Percentiles rank a stretch among this genome's conserved stretches.
phyloP scores from a whole-genome alignment of 2,329 filamentous ascomycete genomes.

The Helotiales sp. region DNA sequence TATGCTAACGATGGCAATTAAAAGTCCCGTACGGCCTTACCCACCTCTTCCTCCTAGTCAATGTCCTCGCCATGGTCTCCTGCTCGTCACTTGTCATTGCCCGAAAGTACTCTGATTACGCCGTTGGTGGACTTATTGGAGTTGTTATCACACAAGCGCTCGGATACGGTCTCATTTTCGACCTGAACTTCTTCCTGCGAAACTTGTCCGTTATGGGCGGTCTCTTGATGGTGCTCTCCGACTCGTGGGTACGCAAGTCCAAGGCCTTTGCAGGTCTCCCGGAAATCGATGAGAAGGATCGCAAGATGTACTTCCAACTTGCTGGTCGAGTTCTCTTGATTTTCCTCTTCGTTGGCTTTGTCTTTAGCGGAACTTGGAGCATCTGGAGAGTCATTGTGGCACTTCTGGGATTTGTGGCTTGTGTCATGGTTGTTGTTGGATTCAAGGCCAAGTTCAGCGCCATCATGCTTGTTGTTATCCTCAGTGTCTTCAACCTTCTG shows the following conservation, averaged over 20 bases:
- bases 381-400: constrained; percentile 87
- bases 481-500: constrained; percentile 94
- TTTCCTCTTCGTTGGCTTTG: constrained; percentile 96
- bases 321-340: constrained; percentile 94
- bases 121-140: constrained; percentile 84
- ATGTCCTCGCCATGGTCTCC: constrained; percentile 84
- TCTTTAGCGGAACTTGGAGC: constrained; percentile 93
- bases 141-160: constrained; percentile 94
- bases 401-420: constrained; percentile 83
- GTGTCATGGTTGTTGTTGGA: constrained; percentile 97
- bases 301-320: constrained; percentile 99
- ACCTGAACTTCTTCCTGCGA: constrained; percentile 99
- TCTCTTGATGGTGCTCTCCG: constrained; percentile 95
- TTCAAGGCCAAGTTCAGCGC: constrained; percentile 99
- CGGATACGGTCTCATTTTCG: constrained; percentile 97
- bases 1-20: constrained; percentile 26
- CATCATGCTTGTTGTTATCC: constrained; percentile 89
- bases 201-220: constrained; percentile 98
- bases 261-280: constrained; percentile 96
- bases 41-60: constrained; percentile 88
- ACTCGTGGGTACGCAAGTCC: constrained; percentile 97
- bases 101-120: constrained; percentile 91
- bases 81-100: constrained; percentile 88
- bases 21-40: constrained; percentile 86
- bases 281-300: constrained; percentile 96